phyloP scores from a whole-genome alignment of 495 filamentous ascomycete genomes.

The Neurospora sublineolata region DNA sequence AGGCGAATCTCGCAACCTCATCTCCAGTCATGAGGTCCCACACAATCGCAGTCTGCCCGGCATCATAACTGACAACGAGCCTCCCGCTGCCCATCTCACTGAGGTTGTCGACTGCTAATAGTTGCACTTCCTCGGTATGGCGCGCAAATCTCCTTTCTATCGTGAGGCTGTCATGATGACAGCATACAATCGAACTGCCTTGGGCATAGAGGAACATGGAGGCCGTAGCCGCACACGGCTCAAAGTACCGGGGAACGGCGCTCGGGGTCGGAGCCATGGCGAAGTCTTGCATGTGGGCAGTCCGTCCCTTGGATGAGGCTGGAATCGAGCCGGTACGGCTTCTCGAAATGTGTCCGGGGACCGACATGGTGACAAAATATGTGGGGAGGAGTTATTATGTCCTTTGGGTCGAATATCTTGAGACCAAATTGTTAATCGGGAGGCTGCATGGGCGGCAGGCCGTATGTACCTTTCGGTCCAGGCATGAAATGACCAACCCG shows the following conservation, averaged over 20 bases:
- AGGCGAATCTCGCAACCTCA: slow-evolving; percentile 78
- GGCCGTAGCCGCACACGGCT: slow-evolving; percentile 76
- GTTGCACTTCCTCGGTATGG: slow-evolving; percentile 70
- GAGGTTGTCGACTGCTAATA: slow-evolving; percentile 82
- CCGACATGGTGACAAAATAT: slow-evolving; percentile 32
- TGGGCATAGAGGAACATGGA: slow-evolving; percentile 82
- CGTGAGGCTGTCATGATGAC: slow-evolving; percentile 83
- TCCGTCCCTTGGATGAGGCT: slow-evolving; percentile 32
- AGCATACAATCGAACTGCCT: slow-evolving; percentile 62
- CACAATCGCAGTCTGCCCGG: slow-evolving; percentile 82
- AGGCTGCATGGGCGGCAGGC: slow-evolving; percentile 7
- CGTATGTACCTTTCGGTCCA: slow-evolving; percentile 4
- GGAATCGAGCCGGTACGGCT: slow-evolving; percentile 48
- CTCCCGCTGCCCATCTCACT: slow-evolving; percentile 79
- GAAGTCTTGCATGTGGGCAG: slow-evolving; percentile 32
- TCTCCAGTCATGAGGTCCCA: slow-evolving; percentile 93
- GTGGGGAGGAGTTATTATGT: slow-evolving; percentile 2
- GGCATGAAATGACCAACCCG: slow-evolving; percentile 6
- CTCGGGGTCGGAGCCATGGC: slow-evolving; percentile 42
- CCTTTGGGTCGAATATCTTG: slow-evolving; percentile 10
- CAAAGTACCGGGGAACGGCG: slow-evolving; percentile 44
- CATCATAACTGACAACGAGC: slow-evolving; percentile 87
- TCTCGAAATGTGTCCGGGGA: slow-evolving; percentile 35
- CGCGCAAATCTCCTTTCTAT: slow-evolving; percentile 78
- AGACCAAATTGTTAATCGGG: slow-evolving; percentile 14